Evolutionary conservation across 2,329 filamentous ascomycete genomes (phyloP).

Genomic region (Fusarium chaquense): DNA sequence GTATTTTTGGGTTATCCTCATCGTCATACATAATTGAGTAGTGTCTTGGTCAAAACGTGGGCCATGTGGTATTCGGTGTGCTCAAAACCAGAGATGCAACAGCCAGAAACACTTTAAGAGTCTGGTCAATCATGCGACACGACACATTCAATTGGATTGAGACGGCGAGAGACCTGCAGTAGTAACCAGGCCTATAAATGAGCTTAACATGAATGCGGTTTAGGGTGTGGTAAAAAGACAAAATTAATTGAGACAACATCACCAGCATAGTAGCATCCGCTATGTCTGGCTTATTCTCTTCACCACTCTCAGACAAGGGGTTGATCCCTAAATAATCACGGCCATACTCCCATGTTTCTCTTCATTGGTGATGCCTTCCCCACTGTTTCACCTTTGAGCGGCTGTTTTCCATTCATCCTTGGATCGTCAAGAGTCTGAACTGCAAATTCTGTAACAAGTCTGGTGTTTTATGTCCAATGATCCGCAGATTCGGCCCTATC

Average conservation of each 20-base stretch:
- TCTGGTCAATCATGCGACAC: conserved; percentile 38
- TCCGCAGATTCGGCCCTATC: neutral
- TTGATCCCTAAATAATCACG: conserved; percentile 33
- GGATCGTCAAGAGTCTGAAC: conserved; percentile 17
- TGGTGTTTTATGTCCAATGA: conserved; percentile 31
- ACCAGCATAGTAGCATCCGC: no score
- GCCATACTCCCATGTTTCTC: neutral
- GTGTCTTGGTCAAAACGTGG: conserved; percentile 1
- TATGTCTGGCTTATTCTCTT: conserved; percentile 12
- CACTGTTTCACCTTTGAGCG: conserved; percentile 38
- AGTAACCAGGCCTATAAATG: conserved; percentile 24
- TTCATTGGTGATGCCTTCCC: conserved; percentile 33
- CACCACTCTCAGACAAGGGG: conserved; percentile 22
- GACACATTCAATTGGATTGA: conserved; percentile 28
- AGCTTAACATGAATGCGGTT: conserved; percentile 14
- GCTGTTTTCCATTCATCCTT: conserved; percentile 22
- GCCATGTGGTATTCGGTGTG: conserved; percentile 1
- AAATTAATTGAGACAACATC: neutral
- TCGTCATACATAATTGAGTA: conserved; percentile 18
- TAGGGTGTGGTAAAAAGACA: neutral
- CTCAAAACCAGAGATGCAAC: conserved; percentile 37
- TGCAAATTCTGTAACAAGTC: conserved; percentile 35
- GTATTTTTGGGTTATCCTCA: neutral
- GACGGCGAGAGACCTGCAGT: conserved; percentile 9
- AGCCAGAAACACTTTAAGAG: conserved; percentile 27